Evolutionary conservation across 257 asterid genomes (phyloP), one percentile per base, ranked within the genome.

Genomic region (Ilex asprella): DNA sequence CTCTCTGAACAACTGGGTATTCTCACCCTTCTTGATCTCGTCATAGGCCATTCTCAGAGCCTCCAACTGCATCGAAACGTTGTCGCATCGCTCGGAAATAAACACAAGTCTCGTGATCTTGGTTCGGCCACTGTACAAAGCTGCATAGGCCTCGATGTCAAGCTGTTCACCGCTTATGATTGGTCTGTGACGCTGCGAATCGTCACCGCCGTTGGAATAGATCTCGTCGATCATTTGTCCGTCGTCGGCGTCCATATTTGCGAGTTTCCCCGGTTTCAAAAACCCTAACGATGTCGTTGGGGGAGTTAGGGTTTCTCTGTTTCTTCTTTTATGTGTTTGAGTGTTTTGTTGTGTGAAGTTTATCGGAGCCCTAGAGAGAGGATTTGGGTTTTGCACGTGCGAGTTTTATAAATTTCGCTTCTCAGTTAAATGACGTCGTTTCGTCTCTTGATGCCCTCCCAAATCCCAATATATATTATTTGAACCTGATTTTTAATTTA

Each of bases 1-100:
- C 67, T 93, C 95, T 52, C 90, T 73, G 63, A 81, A 85, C 57
- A 93, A 63, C 79, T 80, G 88, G 56, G 97, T 82, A 72, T 93
- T 86, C 71, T 93, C 96, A 16, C 99, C 97, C 78, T 85, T 89
- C 79, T 89, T 93, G 61, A 89, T 75, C 86, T 87, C 99, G 59
- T 89, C 97, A 68, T 84, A 93, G 13, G 99, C 96, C 88, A 93
- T 89, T 60, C 99, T 68, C 75, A 93, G 65, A 29, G 97, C 96
- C 61, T 93, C 99, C 61, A 84, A 59, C 71, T 82, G 85, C 99
- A 85, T 89, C 72, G 90, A 50, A 30, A 64, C 59, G 61, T 73
- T 81, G 32, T 78, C 89, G 61, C 97, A 87, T 64, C 65, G 79
- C 3, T 82, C 96, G 1, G 94, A 82, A 32, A 93, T 85, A 68